These are phyloP conservation scores for Withania somnifera DNA, from an alignment of 305 asterid genomes.

Conservation along the genomic window DNA sequence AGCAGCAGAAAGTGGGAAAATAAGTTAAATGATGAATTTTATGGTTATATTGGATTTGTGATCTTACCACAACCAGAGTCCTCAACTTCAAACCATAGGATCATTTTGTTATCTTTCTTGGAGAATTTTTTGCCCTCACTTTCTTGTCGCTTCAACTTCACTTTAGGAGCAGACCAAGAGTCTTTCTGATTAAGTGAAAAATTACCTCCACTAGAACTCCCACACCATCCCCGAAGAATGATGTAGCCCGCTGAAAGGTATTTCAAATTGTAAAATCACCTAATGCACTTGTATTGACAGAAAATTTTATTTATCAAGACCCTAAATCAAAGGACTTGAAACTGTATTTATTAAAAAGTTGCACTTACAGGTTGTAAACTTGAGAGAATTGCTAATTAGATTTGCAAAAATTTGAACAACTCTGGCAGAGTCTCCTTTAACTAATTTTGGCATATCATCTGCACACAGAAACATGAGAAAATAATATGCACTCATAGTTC, in stretches of 20 bases:
- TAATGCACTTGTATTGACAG: background rate
- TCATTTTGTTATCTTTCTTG: conserved; percentile 49
- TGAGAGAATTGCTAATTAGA: conserved; percentile 76
- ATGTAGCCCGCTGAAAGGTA: conserved; percentile 64
- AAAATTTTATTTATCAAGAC: background rate
- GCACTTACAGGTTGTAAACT: conserved; percentile 72
- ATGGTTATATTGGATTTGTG: background rate
- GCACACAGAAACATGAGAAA: conserved; percentile 10
- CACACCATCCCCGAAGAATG: conserved; percentile 83
- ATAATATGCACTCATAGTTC: background rate
- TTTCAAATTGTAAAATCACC: conserved; percentile 7
- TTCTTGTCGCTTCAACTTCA: conserved; percentile 33
- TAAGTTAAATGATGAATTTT: background rate
- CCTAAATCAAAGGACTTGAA: background rate
- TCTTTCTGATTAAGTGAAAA: conserved; percentile 22
- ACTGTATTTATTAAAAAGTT: background rate
- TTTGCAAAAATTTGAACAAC: conserved; percentile 83
- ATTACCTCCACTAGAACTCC: conserved; percentile 27
- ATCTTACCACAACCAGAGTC: conserved; percentile 87
- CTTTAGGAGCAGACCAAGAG: conserved; percentile 33
- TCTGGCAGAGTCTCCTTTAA: conserved; percentile 85
- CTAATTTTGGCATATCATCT: conserved; percentile 90
- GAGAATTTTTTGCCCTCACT: conserved; percentile 31
- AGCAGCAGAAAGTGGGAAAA: background rate
- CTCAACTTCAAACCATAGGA: conserved; percentile 82